These are phyloP conservation scores for Cavenderia fasciculata DNA, from an alignment of 78 protist species.

Conservation along the genomic window DNA sequence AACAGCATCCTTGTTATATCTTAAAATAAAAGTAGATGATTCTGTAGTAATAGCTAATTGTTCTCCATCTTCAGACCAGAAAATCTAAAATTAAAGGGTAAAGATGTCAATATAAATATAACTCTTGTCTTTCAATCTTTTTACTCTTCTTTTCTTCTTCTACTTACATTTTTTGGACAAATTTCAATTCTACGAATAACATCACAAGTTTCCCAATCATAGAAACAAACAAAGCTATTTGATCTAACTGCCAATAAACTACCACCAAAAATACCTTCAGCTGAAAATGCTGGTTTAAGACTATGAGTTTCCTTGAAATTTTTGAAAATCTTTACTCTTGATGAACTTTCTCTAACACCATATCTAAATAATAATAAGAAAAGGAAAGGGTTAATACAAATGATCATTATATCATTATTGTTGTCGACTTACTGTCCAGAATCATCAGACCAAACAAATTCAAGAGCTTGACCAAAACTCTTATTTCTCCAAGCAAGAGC, in stretches of 20 bases:
- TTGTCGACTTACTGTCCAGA: conserved; percentile 43
- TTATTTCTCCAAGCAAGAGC: conserved; percentile 96
- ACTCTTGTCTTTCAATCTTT: not conserved
- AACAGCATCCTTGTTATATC: conserved; percentile 85
- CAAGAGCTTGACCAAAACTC: conserved; percentile 95
- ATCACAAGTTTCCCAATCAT: conserved; percentile 94
- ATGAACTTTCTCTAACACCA: conserved; percentile 83
- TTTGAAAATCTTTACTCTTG: conserved; percentile 88
- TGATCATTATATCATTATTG: not conserved
- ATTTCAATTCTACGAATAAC: conserved; percentile 95
- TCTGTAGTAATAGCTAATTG: conserved; percentile 85
- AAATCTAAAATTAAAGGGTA: conserved; percentile 23
- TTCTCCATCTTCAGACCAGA: conserved; percentile 94
- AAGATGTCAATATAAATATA: not conserved
- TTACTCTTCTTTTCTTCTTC: not conserved
- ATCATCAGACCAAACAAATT: conserved; percentile 96
- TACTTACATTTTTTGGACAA: conserved; percentile 84
- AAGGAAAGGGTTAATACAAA: not conserved
- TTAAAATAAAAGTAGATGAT: conserved; percentile 87
- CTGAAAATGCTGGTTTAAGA: conserved; percentile 83
- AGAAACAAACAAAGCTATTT: conserved; percentile 85
- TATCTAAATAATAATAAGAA: conserved; percentile 18
- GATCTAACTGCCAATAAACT: conserved; percentile 89
- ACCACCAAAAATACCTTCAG: conserved; percentile 96
- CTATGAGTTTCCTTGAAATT: conserved; percentile 90